A percentile compares a stretch with the other conserved stretches of the same genome.
phyloP scores from a whole-genome alignment of 192 early-diverging fungal species.

The Spizellomyces sp. region DNA sequence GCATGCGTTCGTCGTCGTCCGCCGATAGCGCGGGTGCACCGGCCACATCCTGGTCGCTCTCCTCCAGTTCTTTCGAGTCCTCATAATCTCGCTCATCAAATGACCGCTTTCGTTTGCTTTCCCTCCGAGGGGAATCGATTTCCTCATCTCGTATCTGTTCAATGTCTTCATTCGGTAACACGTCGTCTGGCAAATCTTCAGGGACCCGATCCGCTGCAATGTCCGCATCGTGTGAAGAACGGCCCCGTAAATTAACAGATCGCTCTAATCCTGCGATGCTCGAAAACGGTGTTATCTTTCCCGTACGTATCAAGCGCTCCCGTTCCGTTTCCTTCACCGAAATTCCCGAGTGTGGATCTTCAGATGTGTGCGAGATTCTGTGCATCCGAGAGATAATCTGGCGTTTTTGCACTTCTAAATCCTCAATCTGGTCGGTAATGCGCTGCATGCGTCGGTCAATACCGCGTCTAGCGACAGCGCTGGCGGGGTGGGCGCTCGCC shows the following conservation, averaged over 20 bases:
- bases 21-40: constrained; percentile 17
- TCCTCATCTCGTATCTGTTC: constrained; percentile 16
- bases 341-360: constrained; percentile 26
- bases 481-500: not conserved
- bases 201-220: not conserved
- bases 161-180: not conserved
- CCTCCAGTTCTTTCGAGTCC: constrained; percentile 14
- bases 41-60: constrained; percentile 19
- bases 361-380: too few species aligned
- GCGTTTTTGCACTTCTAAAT: constrained; percentile 37
- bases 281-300: constrained; percentile 71
- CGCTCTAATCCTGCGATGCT: constrained; percentile 38
- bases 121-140: not conserved
- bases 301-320: constrained; percentile 69
- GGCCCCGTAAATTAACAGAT: not conserved
- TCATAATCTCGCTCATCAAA: constrained; percentile 3
- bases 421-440: constrained; percentile 16
- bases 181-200: too few species aligned
- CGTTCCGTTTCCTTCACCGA: constrained; percentile 55
- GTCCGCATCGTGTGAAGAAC: not conserved
- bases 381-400: constrained; percentile 52
- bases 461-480: not conserved
- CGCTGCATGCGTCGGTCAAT: constrained; percentile 10
- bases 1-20: not conserved
- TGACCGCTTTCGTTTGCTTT: too few species aligned